These are phyloP conservation scores for Tricholoma bakamatsutake DNA, from an alignment of 768 basidiomycete genomes.

Conservation along the genomic window DNA sequence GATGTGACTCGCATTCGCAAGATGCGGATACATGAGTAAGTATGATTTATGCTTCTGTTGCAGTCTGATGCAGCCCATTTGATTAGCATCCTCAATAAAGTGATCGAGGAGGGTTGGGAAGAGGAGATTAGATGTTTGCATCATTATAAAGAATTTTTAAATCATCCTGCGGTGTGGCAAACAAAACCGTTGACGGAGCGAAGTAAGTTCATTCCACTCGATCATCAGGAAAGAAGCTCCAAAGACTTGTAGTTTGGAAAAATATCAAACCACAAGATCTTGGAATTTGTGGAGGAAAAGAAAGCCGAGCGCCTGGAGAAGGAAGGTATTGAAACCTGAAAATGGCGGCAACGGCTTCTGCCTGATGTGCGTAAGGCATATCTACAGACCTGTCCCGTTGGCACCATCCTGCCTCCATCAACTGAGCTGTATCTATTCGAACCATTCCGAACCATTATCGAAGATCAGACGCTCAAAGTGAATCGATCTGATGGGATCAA, in stretches of 20 bases:
- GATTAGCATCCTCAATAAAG: background rate
- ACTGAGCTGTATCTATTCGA: background rate
- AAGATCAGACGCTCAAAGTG: background rate
- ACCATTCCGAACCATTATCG: background rate
- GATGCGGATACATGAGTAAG: background rate
- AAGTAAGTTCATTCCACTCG: background rate
- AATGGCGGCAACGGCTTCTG: background rate
- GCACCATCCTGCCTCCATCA: background rate
- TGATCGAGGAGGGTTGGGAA: background rate
- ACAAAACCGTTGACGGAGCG: background rate
- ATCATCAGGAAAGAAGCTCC: background rate
- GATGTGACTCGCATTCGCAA: background rate
- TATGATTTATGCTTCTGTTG: background rate
- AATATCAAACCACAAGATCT: background rate
- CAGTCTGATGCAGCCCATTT: background rate
- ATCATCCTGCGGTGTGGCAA: background rate
- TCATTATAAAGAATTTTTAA: background rate
- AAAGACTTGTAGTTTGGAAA: background rate
- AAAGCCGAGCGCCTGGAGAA: background rate
- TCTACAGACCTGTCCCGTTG: background rate
- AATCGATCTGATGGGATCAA: background rate
- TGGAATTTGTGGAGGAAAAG: background rate
- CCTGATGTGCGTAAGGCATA: background rate
- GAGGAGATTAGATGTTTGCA: background rate
- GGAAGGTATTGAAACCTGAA: background rate